A percentile compares a stretch with the other conserved stretches of the same genome.
Conservation (phyloP, 1,139 yeast species). For the Debaryomyces sp. region DNA sequence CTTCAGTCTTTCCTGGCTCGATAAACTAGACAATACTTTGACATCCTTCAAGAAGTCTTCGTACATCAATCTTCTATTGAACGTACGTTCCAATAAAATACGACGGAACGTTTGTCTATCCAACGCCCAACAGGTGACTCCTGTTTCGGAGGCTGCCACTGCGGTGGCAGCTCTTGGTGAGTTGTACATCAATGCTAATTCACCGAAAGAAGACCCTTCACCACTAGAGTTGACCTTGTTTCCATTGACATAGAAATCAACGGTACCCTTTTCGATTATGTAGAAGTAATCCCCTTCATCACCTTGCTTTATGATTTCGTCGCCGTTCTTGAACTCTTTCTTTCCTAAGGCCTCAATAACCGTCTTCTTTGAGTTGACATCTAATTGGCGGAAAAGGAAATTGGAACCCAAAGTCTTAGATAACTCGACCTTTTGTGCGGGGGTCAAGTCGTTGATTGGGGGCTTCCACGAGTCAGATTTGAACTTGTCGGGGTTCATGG, state of each 20-base stretch:
- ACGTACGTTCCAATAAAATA: constrained; percentile 86
- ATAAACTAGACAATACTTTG: constrained; percentile 70
- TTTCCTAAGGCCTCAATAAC: constrained; percentile 83
- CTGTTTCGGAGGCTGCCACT: constrained; percentile 60
- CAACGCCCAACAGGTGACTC: constrained; percentile 78
- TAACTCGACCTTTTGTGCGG: constrained; percentile 68
- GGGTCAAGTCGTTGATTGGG: constrained; percentile 64
- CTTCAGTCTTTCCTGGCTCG: constrained; percentile 85
- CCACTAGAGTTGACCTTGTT: constrained; percentile 72
- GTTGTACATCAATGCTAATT: constrained; percentile 94
- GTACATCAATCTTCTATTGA: constrained; percentile 86
- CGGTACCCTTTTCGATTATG: constrained; percentile 82
- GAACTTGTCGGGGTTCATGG: constrained; percentile 58
- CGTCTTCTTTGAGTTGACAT: constrained; percentile 71
- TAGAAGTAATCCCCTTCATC: constrained; percentile 96
- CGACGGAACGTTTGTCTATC: constrained; percentile 93
- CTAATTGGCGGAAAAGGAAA: constrained; percentile 78
- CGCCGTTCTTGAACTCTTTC: constrained; percentile 59
- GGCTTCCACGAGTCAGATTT: constrained; percentile 72
- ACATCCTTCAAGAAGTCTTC: constrained; percentile 89
- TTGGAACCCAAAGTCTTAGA: constrained; percentile 74
- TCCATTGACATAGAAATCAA: constrained; percentile 78
- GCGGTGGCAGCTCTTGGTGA: constrained; percentile 98
- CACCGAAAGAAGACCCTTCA: constrained; percentile 93
- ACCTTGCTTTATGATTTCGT: constrained; percentile 84